Evolutionary conservation across 805 yeast species (phyloP).

Genomic region (Lipomyces sp.): DNA sequence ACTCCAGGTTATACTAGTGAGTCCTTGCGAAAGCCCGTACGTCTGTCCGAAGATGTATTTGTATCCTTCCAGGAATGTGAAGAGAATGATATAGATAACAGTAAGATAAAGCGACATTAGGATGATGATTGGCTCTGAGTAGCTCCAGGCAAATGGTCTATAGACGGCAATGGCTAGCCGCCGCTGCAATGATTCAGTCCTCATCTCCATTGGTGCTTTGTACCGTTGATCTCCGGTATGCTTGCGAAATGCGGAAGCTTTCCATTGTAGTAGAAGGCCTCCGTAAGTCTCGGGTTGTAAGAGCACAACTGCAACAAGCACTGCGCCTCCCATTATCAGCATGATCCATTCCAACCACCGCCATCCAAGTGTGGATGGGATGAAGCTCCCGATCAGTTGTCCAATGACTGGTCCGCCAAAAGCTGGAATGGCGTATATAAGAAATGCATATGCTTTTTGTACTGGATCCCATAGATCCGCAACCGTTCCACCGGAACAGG

Average conservation of each 20-base stretch:
- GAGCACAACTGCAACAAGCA: constrained; percentile 45
- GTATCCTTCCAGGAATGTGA: constrained; percentile 63
- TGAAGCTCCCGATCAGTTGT: constrained; percentile 67
- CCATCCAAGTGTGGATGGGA: constrained; percentile 68
- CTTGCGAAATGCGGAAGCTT: constrained; percentile 65
- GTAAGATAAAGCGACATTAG: constrained; percentile 62
- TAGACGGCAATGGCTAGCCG: constrained; percentile 55
- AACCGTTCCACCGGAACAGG: constrained; percentile 85
- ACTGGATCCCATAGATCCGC: constrained; percentile 63
- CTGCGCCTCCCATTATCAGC: constrained; percentile 60
- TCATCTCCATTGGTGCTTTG: constrained; percentile 51
- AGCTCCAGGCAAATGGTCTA: constrained; percentile 58
- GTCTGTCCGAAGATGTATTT: constrained; percentile 59
- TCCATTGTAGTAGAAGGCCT: constrained; percentile 72
- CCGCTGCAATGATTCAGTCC: constrained; percentile 46
- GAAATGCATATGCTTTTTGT: constrained; percentile 34
- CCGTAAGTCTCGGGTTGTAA: constrained; percentile 87
- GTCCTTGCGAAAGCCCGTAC: constrained; percentile 49
- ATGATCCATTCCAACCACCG: constrained; percentile 77
- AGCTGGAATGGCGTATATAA: constrained; percentile 34
- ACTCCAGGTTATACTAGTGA: constrained; percentile 24
- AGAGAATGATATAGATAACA: constrained; percentile 59
- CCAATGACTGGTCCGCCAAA: constrained; percentile 71
- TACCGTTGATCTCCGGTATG: constrained; percentile 48
- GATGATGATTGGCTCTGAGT: constrained; percentile 61